A percentile compares a stretch with the other conserved stretches of the same genome.
phyloP scores from a whole-genome alignment of 2,329 filamentous ascomycete species.

The Colletotrichum phormii region DNA sequence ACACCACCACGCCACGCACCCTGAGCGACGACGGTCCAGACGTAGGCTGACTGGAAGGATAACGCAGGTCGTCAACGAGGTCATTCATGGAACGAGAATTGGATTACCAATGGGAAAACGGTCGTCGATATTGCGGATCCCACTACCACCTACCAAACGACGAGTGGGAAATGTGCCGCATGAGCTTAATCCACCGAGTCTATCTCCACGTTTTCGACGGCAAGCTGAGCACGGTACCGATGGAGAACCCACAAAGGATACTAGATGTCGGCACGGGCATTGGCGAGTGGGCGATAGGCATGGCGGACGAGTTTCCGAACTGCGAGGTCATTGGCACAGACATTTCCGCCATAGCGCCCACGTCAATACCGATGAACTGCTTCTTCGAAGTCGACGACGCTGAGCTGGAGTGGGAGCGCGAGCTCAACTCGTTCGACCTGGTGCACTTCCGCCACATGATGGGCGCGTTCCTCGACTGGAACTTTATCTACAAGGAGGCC shows the following conservation, averaged over 20 bases:
- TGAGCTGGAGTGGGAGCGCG: conserved; percentile 68
- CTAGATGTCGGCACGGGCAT: conserved; percentile 71
- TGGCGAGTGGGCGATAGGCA: conserved; percentile 62
- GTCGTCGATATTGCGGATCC: conserved; percentile 69
- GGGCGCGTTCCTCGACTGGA: conserved; percentile 68
- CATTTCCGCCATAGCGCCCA: conserved; percentile 69
- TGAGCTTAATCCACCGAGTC: conserved; percentile 72
- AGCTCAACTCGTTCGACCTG: conserved; percentile 63
- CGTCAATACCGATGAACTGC: conserved; percentile 67
- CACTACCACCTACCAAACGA: conserved; percentile 75
- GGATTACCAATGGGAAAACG: conserved; percentile 70
- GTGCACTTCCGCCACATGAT: conserved; percentile 68
- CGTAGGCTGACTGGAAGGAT: conserved; percentile 28
- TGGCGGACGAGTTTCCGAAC: conserved; percentile 64
- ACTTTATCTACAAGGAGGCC: conserved; percentile 63
- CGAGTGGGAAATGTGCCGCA: conserved; percentile 71
- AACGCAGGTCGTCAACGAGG: conserved; percentile 55
- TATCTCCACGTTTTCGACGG: conserved; percentile 64
- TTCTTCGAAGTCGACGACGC: conserved; percentile 72
- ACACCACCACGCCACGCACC: background rate
- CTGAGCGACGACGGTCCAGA: conserved; percentile 31
- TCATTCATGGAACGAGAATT: conserved; percentile 64
- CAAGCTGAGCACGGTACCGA: conserved; percentile 56
- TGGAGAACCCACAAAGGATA: conserved; percentile 54
- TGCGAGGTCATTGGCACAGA: conserved; percentile 70